Percentiles rank a stretch among this genome's conserved stretches.
These are phyloP conservation scores for Monilinia vaccinii-corymbosi DNA, from an alignment of 2,329 filamentous ascomycete species.

Conservation along the genomic window DNA sequence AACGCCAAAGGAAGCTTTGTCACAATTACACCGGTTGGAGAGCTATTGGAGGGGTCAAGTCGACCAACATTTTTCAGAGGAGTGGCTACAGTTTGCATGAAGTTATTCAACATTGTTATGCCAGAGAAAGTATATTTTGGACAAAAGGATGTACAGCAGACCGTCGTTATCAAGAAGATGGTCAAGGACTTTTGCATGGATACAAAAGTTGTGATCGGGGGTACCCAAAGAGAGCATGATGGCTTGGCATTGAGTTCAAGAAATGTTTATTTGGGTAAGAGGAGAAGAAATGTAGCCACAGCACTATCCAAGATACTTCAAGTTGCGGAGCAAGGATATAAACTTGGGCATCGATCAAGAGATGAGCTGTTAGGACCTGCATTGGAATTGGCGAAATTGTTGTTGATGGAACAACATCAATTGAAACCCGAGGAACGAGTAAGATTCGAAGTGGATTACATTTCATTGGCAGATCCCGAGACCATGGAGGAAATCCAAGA, in stretches of 20 bases:
- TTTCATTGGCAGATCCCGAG: conserved; percentile 80
- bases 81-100: conserved; percentile 94
- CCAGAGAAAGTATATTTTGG: conserved; percentile 84
- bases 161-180: conserved; percentile 78
- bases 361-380: conserved; percentile 66
- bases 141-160: conserved; percentile 97
- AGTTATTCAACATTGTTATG: conserved; percentile 74
- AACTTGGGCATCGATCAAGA: conserved; percentile 42
- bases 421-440: conserved; percentile 52
- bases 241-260: conserved; percentile 86
- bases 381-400: conserved; percentile 45
- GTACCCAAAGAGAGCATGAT: conserved; percentile 68
- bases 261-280: conserved; percentile 81
- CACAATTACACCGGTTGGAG: conserved; percentile 75
- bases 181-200: conserved; percentile 80
- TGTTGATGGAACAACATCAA: conserved; percentile 51
- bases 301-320: conserved; percentile 62
- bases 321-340: conserved; percentile 61
- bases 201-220: conserved; percentile 62
- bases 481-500: conserved; percentile 68
- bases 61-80: conserved; percentile 94
- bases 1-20: conserved; percentile 81
- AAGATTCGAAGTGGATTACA: conserved; percentile 78
- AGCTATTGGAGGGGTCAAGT: conserved; percentile 73
- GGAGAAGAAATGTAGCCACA: conserved; percentile 62